phyloP scores from a whole-genome alignment of 179 eudicot species.

The Silene coronaria region DNA sequence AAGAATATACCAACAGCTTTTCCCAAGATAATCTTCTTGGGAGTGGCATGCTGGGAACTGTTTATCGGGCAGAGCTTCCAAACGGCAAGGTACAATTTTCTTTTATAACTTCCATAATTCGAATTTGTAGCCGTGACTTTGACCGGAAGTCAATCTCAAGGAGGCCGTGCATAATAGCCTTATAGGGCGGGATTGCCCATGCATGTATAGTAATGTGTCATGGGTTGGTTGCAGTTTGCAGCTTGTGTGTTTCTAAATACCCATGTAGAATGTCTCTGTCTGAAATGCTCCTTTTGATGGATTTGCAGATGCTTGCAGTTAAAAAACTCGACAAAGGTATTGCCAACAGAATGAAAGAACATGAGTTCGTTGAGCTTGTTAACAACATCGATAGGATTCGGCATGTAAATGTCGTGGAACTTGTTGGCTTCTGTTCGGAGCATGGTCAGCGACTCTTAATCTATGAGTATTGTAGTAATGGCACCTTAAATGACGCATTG shows the following conservation, averaged over 20 bases:
- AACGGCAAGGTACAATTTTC: slow-evolving; percentile 58
- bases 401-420: slow-evolving; percentile 54
- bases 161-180: too few relatives aligned
- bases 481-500: slow-evolving; percentile 57
- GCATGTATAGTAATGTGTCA: background rate
- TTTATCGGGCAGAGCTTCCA: slow-evolving; percentile 78
- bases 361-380: slow-evolving; percentile 56
- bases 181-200: background rate
- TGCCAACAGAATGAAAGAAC: slow-evolving; percentile 38
- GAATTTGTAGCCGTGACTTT: background rate
- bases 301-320: slow-evolving; percentile 51
- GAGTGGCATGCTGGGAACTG: slow-evolving; percentile 93
- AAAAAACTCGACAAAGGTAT: slow-evolving; percentile 56
- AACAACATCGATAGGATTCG: slow-evolving; percentile 47
- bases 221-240: background rate
- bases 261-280: background rate
- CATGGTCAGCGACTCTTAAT: slow-evolving; percentile 58
- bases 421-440: slow-evolving; percentile 62
- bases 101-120: background rate
- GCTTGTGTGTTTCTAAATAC: background rate
- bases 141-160: background rate
- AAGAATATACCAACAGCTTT: slow-evolving; percentile 92
- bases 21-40: slow-evolving; percentile 86
- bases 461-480: slow-evolving; percentile 53
- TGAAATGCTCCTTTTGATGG: background rate